Base-by-base conservation (phyloP, 2,329 filamentous ascomycete species). In the Fusarium verrucosum region DNA sequence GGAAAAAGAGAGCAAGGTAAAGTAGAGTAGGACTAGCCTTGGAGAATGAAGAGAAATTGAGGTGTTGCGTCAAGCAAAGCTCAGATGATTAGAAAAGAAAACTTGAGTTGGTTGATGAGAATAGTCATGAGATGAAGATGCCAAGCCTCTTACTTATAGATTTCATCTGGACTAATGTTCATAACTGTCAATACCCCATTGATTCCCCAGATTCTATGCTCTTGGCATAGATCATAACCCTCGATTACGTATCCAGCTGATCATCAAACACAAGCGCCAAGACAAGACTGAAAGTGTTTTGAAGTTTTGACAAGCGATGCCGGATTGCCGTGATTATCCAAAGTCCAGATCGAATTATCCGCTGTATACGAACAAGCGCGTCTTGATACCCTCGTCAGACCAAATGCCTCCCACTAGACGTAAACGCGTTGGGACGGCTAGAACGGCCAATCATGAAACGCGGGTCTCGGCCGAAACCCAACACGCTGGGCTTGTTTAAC, bases 51-150 rank as follows among this genome's bases (percentile, higher is more conserved):
- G 5, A 33, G 23, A 38, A 61, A n/a, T 8, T 35, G 20, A 32
- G 22, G 26, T 41, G 20, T 37, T 61, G 58, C 58, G 47, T 61
- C 57, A 61, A 61, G 58, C 56, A 61, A 61, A 47, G 41, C 26
- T 47, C 42, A 19, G 17, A 33, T 40, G 53, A 42, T n/a, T 58
- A 37, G 33, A 37, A 25, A 42, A 43, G 25, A 47, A 33, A 58
- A 36, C 14, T 10, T 38, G 43, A 58, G 47, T 37, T 47, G 56
- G 37, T 37, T 61, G 58, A 33, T 37, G 32, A 38, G 41, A 25
- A 5, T 28, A 17, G 14, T 28, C 33, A 23, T 2, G 7, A 10
- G 26, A 10, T 11, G 36, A 23, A 7, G 17, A 33, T 5, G 13
- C 2, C 7, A 33, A 26, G 9, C 51, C 17, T 61, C 58, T 61